phyloP scores from a whole-genome alignment of 176 grass and related monocot genomes.

The Musa beccarii region DNA sequence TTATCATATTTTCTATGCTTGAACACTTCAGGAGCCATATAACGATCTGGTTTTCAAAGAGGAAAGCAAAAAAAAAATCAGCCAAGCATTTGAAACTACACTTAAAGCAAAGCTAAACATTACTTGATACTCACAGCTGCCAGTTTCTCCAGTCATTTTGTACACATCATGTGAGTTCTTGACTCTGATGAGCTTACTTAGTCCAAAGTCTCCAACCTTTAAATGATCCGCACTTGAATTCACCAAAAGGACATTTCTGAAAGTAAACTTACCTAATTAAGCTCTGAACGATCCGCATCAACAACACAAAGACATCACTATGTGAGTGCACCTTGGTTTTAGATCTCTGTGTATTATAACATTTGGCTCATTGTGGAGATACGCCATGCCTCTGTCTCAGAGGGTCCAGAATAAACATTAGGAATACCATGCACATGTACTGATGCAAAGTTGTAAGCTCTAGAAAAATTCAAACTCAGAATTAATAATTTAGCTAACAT shows the following conservation, averaged over 20 bases:
- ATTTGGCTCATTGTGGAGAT: constrained; percentile 98
- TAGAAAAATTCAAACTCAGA: too few relatives aligned
- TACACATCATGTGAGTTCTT: constrained; percentile 89
- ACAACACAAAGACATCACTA: constrained; percentile 15
- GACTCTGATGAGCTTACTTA: constrained; percentile 92
- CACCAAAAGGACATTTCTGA: constrained; percentile 95
- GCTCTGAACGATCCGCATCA: constrained; percentile 9
- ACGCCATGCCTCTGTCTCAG: constrained; percentile 85
- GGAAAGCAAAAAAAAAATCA: constrained; percentile 30
- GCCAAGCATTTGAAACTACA: constrained; percentile 18
- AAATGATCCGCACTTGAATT: constrained; percentile 90
- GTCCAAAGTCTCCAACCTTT: constrained; percentile 97
- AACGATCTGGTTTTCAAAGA: constrained; percentile 49
- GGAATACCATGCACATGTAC: not conserved
- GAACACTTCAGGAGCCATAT: constrained; percentile 99
- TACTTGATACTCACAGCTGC: constrained; percentile 74
- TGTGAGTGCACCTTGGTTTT: constrained; percentile 66
- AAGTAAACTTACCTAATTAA: constrained; percentile 32
- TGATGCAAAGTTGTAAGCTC: not conserved
- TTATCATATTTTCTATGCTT: constrained; percentile 97
- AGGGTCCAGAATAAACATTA: constrained; percentile 10
- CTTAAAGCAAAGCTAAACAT: constrained; percentile 2
- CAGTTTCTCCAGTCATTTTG: constrained; percentile 97
- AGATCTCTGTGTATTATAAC: constrained; percentile 94
- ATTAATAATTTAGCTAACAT: too few relatives aligned